Evolutionary conservation across 495 filamentous ascomycete species (phyloP).

Genomic region (Penicillium tannophilum): DNA sequence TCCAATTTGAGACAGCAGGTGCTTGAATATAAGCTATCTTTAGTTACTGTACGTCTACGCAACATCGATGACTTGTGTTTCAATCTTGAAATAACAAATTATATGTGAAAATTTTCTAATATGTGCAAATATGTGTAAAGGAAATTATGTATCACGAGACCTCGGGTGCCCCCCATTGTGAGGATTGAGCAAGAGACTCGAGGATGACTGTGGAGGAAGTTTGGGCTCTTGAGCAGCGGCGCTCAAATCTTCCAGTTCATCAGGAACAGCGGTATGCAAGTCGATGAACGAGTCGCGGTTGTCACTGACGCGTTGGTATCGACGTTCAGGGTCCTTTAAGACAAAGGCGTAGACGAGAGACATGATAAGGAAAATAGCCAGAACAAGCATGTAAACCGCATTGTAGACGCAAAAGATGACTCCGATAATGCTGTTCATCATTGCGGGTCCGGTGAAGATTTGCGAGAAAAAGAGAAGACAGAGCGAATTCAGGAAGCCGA

Average conservation of each 20-base stretch:
- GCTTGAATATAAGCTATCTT: too few relatives aligned
- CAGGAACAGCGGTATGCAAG: neutral
- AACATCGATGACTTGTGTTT: too few relatives aligned
- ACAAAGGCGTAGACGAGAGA: neutral
- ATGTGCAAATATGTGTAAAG: neutral
- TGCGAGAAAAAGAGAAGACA: conserved; percentile 53
- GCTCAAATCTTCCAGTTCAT: neutral
- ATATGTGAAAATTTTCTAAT: neutral
- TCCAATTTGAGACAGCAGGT: too few relatives aligned
- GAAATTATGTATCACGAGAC: neutral
- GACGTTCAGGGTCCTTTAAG: neutral
- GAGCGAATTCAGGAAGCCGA: conserved; percentile 90
- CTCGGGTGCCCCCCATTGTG: neutral
- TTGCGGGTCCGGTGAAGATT: neutral
- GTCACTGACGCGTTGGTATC: neutral
- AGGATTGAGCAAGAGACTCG: neutral
- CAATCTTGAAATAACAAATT: too few relatives aligned
- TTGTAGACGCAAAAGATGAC: neutral
- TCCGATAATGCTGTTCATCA: neutral
- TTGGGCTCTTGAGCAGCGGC: neutral
- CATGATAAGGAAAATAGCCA: neutral
- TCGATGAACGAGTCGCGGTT: neutral
- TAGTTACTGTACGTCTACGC: neutral
- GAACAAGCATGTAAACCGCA: neutral
- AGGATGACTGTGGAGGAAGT: neutral